Evolutionary conservation across 1,284 basidiomycete genomes (phyloP).

Genomic region (Puccinia horiana): DNA sequence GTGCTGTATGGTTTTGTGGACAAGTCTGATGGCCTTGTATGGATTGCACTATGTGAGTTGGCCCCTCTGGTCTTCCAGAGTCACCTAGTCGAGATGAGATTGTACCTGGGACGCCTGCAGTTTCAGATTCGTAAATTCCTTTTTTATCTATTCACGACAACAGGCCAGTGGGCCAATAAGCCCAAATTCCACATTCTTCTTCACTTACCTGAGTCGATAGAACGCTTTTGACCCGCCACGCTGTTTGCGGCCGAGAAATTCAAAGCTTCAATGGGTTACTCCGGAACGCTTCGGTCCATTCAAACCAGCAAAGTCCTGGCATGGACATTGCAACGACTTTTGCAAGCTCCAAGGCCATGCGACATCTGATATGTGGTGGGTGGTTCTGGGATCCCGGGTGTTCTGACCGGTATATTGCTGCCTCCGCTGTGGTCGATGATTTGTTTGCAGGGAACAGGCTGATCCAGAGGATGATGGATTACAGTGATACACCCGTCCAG

Average conservation of each 20-base stretch:
- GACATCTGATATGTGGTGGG: neutral
- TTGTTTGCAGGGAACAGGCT: neutral
- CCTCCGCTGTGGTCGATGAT: neutral
- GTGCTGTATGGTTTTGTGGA: neutral
- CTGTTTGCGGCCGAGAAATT: slow-evolving; percentile 33
- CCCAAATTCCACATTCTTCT: slow-evolving; percentile 58
- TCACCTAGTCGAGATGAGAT: neutral
- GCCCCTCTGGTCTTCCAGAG: neutral
- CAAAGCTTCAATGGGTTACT: neutral
- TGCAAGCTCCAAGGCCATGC: neutral
- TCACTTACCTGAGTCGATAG: slow-evolving; percentile 53
- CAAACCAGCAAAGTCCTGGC: slow-evolving; percentile 3
- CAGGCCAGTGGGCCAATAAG: slow-evolving; percentile 60
- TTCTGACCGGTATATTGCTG: neutral
- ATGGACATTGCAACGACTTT: neutral
- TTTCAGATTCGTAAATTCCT: neutral
- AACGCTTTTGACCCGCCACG: neutral
- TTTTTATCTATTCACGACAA: neutral
- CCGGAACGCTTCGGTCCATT: slow-evolving; percentile 1
- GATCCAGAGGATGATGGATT: neutral
- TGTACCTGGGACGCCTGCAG: neutral
- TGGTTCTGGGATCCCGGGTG: neutral
- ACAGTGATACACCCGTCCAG: neutral
- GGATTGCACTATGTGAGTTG: neutral
- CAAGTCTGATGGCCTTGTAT: neutral